These are phyloP conservation scores for Botrytis aclada DNA, from an alignment of 2,329 filamentous ascomycete species.

Conservation along the genomic window DNA sequence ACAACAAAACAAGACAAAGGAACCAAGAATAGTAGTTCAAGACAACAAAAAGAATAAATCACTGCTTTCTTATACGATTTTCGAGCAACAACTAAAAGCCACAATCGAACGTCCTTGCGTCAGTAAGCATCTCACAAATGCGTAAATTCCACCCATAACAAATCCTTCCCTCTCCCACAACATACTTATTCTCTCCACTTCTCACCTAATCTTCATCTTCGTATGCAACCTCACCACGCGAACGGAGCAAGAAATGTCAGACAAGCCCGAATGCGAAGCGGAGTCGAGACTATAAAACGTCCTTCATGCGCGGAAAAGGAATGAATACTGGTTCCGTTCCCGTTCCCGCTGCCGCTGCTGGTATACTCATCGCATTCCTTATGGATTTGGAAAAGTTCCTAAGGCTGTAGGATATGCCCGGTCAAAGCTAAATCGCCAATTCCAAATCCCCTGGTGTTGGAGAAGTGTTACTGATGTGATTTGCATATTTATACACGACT, in stretches of 20 bases:
- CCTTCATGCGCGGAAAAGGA: neutral
- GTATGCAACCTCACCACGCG: neutral
- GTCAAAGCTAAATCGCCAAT: neutral
- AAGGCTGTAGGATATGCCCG: neutral
- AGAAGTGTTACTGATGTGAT: neutral
- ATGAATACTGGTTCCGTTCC: neutral
- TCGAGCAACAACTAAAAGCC: neutral
- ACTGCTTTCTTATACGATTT: neutral
- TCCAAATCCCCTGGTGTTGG: too few relatives aligned
- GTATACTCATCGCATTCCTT: neutral
- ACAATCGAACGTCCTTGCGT: neutral
- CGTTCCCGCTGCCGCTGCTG: neutral
- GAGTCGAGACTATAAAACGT: neutral
- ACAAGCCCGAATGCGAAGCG: neutral
- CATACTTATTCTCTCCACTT: neutral
- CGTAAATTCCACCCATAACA: neutral
- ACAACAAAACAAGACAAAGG: neutral
- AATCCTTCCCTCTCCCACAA: neutral
- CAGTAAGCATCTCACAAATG: neutral
- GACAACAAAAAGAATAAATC: neutral
- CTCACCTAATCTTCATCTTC: neutral
- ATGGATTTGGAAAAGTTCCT: too few relatives aligned
- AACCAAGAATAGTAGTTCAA: neutral
- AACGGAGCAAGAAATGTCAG: neutral
- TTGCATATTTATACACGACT: neutral